Base-by-base conservation (phyloP, 257 asterid species). In the Oldenlandia corymbosa region DNA sequence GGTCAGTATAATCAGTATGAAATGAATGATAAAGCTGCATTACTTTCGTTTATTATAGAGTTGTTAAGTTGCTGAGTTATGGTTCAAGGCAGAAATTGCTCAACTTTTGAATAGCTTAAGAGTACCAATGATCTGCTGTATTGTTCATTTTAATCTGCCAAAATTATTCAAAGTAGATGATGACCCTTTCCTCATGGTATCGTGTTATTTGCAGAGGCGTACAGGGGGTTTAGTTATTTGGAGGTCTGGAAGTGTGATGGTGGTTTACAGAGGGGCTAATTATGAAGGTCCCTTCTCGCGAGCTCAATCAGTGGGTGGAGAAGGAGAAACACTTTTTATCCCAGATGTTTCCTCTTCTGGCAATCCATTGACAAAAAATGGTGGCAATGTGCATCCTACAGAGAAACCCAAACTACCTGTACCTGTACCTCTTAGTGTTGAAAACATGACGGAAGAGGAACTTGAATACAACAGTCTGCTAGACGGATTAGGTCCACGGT, bases 241-340 rank as follows among this genome's bases (percentile, higher is more conserved):
- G 99, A 87, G 99, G 82, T 80, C 97, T 53, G 99, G 99, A 76
- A 92, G 99, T 68, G 95, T 89, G 73, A 92, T 89, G 97, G 88
- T 89, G 74, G 97, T 92, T 43, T 92, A 51, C 68, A 84, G 99
- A 75, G 99, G 99, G 71, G 75, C 81, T 70, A 85, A 87, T 74
- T 92, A 92, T 52, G 89, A 84, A 62, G 97, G 99, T 57, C 99
- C 99, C 23, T 69, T 63, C 43, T 73, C 83, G 57, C 82, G 65
- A 66, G 68, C 91, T 46, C 80, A 79, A 39, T 71, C 83, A 21
- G 67, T 55, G 56, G 78, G 65, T 74, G 64, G 64, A 74, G 91
- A 87, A 71, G 70, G 74, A 28, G 82, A 85, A 56, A 47, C 84
- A 34, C 81, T 66, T 66, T 91, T 88, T 79, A 86, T 91, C 62